A percentile compares a stretch with the other conserved stretches of the same genome.
Evolutionary conservation across 2,329 filamentous ascomycete species (phyloP).

Genomic region (Cladophialophora yegresii): DNA sequence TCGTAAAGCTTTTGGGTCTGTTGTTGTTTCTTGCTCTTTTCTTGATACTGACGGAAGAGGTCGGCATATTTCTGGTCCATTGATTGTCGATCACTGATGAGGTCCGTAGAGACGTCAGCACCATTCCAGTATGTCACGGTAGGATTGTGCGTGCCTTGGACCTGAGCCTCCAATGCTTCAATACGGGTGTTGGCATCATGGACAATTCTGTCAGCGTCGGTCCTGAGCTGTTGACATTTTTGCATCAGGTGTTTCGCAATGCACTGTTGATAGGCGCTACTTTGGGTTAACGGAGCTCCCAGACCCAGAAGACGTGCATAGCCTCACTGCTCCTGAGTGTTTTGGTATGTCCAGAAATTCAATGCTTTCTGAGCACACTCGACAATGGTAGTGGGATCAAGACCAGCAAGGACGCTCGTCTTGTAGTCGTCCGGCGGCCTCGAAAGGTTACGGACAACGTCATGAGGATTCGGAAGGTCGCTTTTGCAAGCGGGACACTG

Average conservation of each 20-base stretch:
- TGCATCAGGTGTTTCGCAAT: conserved; percentile 70
- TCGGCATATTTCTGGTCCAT: conserved; percentile 73
- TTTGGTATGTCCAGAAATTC: conserved; percentile 84
- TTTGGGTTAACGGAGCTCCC: background rate
- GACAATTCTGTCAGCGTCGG: conserved; percentile 71
- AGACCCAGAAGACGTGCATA: background rate
- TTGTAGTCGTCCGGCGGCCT: conserved; percentile 88
- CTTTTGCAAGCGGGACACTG: conserved; percentile 76
- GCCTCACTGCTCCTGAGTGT: conserved; percentile 73
- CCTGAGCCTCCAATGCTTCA: conserved; percentile 63
- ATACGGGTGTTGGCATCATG: conserved; percentile 76
- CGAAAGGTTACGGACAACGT: conserved; percentile 70
- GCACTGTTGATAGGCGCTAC: conserved; percentile 74
- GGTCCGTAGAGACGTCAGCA: conserved; percentile 44
- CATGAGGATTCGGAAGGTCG: conserved; percentile 68
- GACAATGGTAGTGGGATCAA: conserved; percentile 79
- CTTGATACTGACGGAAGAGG: conserved; percentile 64
- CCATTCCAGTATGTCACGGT: conserved; percentile 38
- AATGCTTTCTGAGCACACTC: conserved; percentile 80
- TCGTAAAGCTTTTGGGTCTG: conserved; percentile 67
- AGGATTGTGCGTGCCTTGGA: conserved; percentile 54
- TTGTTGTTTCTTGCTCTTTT: conserved; percentile 69
- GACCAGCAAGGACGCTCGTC: conserved; percentile 77
- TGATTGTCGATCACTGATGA: conserved; percentile 63
- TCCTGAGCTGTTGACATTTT: conserved; percentile 66